Conservation (phyloP, 192 early-diverging fungal genomes). For the Coemansia sp. region DNA sequence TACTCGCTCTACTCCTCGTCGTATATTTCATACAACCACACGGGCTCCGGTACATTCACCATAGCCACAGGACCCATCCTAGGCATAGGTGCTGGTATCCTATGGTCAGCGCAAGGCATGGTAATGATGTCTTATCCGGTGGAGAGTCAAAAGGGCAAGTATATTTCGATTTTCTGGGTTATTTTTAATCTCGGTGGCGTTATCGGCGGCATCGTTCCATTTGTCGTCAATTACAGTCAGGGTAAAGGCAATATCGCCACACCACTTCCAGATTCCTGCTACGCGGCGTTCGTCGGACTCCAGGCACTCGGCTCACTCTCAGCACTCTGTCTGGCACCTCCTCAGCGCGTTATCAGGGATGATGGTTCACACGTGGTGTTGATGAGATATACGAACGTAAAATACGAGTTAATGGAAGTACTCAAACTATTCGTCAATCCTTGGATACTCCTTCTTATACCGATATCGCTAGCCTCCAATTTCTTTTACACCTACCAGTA, state of each 20-base stretch:
- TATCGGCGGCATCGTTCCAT: constrained; percentile 68
- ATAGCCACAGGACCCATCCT: constrained; percentile 75
- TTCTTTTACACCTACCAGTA: constrained; percentile 84
- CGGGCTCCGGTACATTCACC: constrained; percentile 59
- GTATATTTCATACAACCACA: constrained; percentile 64
- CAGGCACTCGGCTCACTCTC: constrained; percentile 66
- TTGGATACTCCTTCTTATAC: constrained; percentile 69
- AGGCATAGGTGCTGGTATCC: constrained; percentile 75
- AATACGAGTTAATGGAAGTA: constrained; percentile 59
- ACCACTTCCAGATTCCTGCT: constrained; percentile 69
- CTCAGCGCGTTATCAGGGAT: constrained; percentile 61
- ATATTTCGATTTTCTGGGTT: constrained; percentile 81
- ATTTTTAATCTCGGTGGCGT: constrained; percentile 80
- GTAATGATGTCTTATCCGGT: constrained; percentile 81
- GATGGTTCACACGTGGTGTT: constrained; percentile 71
- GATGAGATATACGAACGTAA: constrained; percentile 66
- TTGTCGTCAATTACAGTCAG: constrained; percentile 59
- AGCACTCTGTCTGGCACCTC: constrained; percentile 63
- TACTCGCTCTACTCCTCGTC: constrained; percentile 74
- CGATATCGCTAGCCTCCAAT: constrained; percentile 72
- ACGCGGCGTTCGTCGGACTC: constrained; percentile 72
- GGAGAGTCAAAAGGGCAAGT: constrained; percentile 73
- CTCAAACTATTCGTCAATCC: constrained; percentile 65
- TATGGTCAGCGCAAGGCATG: constrained; percentile 71
- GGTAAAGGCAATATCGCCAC: constrained; percentile 64